Evolutionary conservation across 2,329 filamentous ascomycete genomes (phyloP), one percentile per base, ranked within the genome.

Genomic region (Aotearoamyces nothofagi): DNA sequence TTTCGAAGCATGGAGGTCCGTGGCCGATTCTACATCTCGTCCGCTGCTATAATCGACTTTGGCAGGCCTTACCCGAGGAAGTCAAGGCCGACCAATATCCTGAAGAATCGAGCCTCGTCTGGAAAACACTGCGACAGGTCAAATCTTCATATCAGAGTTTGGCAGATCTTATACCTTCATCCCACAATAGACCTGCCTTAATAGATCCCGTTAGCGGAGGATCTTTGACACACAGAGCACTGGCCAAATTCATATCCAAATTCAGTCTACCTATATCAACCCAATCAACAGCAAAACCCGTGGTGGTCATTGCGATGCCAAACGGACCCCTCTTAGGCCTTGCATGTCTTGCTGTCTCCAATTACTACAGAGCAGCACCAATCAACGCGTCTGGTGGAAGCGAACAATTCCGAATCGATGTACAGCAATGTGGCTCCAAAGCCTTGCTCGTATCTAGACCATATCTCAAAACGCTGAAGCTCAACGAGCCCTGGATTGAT

Each of bases 321-420:
- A 69, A 69, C 37, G 64, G 65, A 3, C 60, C 61, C 8, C 44
- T 66, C 2, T 49, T 68, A n/a, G 65, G 62, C 7, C 50, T 63
- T 9, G 55, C 60, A 3, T 57, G 58, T 15, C 40, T 69, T 10
- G 60, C 63, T 1, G 56, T 62, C 4, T 50, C 60, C 3, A 61
- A 56, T 11, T 60, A 57, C 33, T 68, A 64, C 39, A 62, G 55
- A 4, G 57, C 61, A 22, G 63, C 63, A 2, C 65, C 65, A 1
- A 56, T 70, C 36, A 63, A 62, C 27, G 53, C 60, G 5, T 53
- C 56, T 2, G 59, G 55, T 7, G 61, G 60, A 3, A 43, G 52
- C 2, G 58, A 61, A 24, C 64, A 69, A 38, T 61, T 68, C 35
- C 53, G 55, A 13, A 51, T 56, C 4, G 66, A 69, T 41, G 53